phyloP scores from a whole-genome alignment of 2,329 filamentous ascomycete genomes.

The Aspergillus tubingensis region DNA sequence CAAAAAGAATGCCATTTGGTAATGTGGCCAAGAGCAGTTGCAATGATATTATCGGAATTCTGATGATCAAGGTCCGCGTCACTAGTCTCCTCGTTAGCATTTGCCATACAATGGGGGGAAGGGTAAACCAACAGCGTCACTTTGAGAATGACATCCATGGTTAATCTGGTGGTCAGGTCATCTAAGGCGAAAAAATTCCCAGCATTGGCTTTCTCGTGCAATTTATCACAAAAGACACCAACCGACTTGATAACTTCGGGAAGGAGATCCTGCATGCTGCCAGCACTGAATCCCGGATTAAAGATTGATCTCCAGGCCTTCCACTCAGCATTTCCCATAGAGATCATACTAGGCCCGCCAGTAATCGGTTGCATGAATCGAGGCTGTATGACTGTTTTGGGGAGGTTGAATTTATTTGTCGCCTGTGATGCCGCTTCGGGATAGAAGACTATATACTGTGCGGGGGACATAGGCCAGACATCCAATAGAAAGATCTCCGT shows the following conservation, averaged over 20 bases:
- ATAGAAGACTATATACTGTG: background rate
- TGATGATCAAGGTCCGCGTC: conserved; percentile 10
- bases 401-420: conserved; percentile 1
- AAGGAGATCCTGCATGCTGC: conserved; percentile 4
- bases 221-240: conserved; percentile 4
- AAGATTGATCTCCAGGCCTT: conserved; percentile 12
- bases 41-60: conserved; percentile 1
- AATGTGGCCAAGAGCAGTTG: conserved; percentile 1
- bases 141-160: conserved; percentile 9
- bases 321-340: conserved; percentile 4
- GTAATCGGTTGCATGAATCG: conserved; percentile 8
- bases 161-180: conserved; percentile 3
- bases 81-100: background rate
- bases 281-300: conserved; percentile 9
- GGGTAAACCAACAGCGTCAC: conserved; percentile 5
- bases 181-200: conserved; percentile 6
- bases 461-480: background rate
- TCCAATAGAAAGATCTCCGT: conserved; percentile 6
- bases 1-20: conserved; percentile 4
- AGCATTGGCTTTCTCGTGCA: background rate
- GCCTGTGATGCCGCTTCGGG: conserved; percentile 1
- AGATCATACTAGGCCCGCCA: conserved; percentile 7
- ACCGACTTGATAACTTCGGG: conserved; percentile 5
- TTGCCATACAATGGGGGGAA: too few species aligned
- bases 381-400: conserved; percentile 4